Percentiles rank a stretch among this genome's conserved stretches.
Evolutionary conservation across 2,329 filamentous ascomycete species (phyloP).

Genomic region (Berkeleyomyces rouxiae): DNA sequence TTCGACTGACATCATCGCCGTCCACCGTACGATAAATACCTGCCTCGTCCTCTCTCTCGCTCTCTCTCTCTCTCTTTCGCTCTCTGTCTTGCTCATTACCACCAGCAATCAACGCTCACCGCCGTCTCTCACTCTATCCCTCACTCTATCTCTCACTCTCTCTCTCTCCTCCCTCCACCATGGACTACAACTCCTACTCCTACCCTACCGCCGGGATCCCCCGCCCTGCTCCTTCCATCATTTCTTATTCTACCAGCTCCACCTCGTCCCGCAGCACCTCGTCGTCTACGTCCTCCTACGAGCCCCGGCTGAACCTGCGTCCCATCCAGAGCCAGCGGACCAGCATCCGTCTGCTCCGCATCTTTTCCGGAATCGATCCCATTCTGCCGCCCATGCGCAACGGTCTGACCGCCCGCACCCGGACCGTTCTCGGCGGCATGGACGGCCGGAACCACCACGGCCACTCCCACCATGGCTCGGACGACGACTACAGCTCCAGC

Average conservation of each 20-base stretch:
- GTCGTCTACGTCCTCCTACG: not conserved
- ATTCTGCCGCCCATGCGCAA: constrained; percentile 8
- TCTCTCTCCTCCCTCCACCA: not conserved
- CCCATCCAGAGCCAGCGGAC: constrained; percentile 5
- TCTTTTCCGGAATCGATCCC: constrained; percentile 13
- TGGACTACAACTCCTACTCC: not conserved
- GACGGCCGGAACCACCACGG: not conserved
- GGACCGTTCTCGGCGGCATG: not conserved
- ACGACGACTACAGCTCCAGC: not conserved
- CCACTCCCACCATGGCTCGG: not conserved
- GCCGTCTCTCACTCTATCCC: not conserved
- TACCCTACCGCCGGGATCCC: not conserved
- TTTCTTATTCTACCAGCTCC: constrained; percentile 4
- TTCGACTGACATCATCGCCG: too few relatives aligned
- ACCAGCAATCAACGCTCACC: not conserved
- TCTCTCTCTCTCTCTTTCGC: not conserved
- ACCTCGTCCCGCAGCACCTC: not conserved
- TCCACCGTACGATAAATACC: not conserved
- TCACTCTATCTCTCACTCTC: not conserved
- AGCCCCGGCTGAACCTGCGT: not conserved
- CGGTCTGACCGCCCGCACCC: not conserved
- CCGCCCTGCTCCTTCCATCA: not conserved
- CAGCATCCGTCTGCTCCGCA: constrained; percentile 11
- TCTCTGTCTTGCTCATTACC: not conserved
- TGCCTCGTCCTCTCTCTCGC: not conserved